Evolutionary conservation across 2,329 filamentous ascomycete species (phyloP).

Genomic region (Aspergillus aculeatus): DNA sequence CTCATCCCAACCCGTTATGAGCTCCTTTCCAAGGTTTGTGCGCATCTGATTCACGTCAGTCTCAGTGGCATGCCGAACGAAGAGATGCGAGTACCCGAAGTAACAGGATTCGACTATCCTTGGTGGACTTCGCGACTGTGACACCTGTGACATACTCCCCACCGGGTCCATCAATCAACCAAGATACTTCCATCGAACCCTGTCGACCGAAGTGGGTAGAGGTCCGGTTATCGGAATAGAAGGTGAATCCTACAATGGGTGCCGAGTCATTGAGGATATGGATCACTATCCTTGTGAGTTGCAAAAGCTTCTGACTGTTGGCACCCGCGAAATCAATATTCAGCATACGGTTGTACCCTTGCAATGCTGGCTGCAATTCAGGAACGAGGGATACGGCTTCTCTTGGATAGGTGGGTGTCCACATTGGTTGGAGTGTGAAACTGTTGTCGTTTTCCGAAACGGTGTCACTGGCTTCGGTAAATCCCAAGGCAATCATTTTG

Average conservation of each 20-base stretch:
- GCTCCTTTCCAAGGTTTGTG: constrained; percentile 1
- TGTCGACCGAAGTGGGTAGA: constrained; percentile 1
- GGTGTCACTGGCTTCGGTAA: background rate
- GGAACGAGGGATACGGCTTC: background rate
- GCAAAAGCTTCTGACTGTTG: background rate
- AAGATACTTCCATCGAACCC: constrained; percentile 4
- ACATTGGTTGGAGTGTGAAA: background rate
- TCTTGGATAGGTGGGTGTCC: constrained; percentile 3
- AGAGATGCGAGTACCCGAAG: background rate
- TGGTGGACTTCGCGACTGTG: background rate
- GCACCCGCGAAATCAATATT: constrained; percentile 7
- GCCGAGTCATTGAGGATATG: background rate
- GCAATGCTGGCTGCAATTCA: background rate
- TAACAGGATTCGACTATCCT: background rate
- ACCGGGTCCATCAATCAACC: constrained; percentile 1
- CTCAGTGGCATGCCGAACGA: background rate
- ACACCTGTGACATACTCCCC: constrained; percentile 1
- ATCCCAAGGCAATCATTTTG: constrained; percentile 4
- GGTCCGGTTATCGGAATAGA: background rate
- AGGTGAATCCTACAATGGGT: constrained; percentile 1
- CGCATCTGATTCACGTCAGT: background rate
- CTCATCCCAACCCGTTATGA: background rate
- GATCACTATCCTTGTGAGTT: constrained; percentile 6
- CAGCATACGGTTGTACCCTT: background rate
- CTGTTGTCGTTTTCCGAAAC: background rate